Base-by-base conservation (phyloP, 2,329 filamentous ascomycete genomes). In the Dactylonectria estremocensis region DNA sequence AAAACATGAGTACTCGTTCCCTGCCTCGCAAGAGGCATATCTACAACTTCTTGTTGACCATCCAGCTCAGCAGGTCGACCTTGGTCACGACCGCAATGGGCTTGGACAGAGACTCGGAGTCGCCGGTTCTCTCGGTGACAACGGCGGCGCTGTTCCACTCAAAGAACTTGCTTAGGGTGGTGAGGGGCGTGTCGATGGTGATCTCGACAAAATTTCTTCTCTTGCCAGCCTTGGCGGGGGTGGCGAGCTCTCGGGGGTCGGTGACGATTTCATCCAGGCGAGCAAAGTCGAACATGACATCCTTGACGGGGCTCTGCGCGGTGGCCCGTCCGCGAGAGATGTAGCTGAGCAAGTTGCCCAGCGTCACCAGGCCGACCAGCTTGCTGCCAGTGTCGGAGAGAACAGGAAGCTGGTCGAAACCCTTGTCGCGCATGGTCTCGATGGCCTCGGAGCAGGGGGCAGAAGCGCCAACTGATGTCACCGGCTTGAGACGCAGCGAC, bases 101-200 rank as follows among this genome's bases (percentile, higher is more conserved):
- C 85, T 94, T 97, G 52, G 88, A 88, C 62, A 89, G 80, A 22
- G 86, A 88, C 67, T 86, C 82, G 61, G 85, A 83, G 64, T 88
- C 87, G 46, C 83, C 83, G 13, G 85, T 84, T 73, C 89, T 87
- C 80, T 98, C 95, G 0, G 95, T 99, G 3, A 99, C 94, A 55
- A 99, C 91, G 0, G 96, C 96, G 0, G 96, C 95, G 74, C 93
- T 96, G 83, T 99, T 98, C 95, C 96, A 98, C 83, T 98, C 95
- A 72, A 98, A 94, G 83, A 99, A 99, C 77, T 93, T 91, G 85
- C 94, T 95, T 61, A 99, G 87, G 50, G 93, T 91, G 53, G 88
- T 89, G 45, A 99, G 86, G 3, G 93, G 92, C 1, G 96, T 99
- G 72, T 98, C 93, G 79, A 93, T 86, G 7, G 96, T 98, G 78